Percentiles rank a stretch among this genome's conserved stretches.
Evolutionary conservation across 208 protist genomes (phyloP).

Genomic region (Leishmania aethiopica): DNA sequence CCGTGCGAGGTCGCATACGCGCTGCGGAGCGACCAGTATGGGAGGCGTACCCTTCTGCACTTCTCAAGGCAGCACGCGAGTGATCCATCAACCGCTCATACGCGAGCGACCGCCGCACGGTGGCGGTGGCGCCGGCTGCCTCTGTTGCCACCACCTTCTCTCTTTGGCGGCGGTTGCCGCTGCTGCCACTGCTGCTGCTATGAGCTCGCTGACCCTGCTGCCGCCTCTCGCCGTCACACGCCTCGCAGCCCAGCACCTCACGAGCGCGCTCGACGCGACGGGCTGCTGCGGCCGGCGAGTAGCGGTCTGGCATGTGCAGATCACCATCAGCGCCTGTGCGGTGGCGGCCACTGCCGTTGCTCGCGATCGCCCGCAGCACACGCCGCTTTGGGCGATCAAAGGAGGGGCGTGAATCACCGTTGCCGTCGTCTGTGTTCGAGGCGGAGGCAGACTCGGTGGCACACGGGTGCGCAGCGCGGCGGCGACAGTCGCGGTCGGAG

Average conservation of each 20-base stretch:
- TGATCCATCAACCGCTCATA: constrained; percentile 18
- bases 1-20: neutral
- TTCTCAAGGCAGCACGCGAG: neutral
- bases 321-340: constrained; percentile 1
- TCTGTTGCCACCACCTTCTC: neutral
- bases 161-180: neutral
- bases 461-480: neutral
- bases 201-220: neutral
- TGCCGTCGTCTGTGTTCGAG: constrained; percentile 2
- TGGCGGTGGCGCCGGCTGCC: neutral
- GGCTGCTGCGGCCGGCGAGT: constrained; percentile 15
- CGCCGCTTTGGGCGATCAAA: constrained; percentile 2
- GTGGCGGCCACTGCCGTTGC: neutral
- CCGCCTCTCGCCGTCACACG: neutral
- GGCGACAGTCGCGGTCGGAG: neutral
- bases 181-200: neutral
- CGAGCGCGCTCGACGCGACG: constrained; percentile 7
- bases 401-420: constrained; percentile 1
- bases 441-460: neutral
- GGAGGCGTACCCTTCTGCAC: neutral
- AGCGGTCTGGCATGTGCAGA: constrained; percentile 27
- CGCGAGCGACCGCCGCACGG: constrained; percentile 5
- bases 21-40: neutral
- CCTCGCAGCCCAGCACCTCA: constrained; percentile 7
- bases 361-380: constrained; percentile 1